Evolutionary conservation across 176 grass and related monocot genomes (phyloP), one percentile per base, ranked within the genome.

Genomic region (Rhynchospora pubera): DNA sequence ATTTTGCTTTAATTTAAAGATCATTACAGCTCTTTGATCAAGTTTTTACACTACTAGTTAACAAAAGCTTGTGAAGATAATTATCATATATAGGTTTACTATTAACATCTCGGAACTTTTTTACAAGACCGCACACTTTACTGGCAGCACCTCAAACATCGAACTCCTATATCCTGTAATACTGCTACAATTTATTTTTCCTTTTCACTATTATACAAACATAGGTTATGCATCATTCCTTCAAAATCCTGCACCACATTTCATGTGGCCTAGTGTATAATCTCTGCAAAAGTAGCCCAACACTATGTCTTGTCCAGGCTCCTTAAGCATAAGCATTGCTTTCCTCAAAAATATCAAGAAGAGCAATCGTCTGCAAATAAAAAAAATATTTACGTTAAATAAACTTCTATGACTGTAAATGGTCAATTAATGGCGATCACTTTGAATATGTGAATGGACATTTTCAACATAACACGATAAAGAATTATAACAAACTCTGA

Each of bases 311-410:
- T 47, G 18, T 32, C 43, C 43, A 14, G 22, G 13, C 16, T 61
- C 82, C 26, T 55, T 4, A 48, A 39, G 7, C 34, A 93, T 83
- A 97, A 80, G 90, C 94, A 56, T 89, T 86, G 62, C 83, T 89
- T 34, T 97, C 92, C 3, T 82, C 88, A 61, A 98, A 98, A 70
- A 94, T 91, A 68, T 98, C 95, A 7, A 98, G 95, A 16, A 98
- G 92, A 6, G 87, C 42, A 32, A 98, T 84, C 0, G 95, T 91
- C 91, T 93, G 91, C 56, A 90, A 67, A 73, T 12, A 81, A 1
- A 22, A 85, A 83, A 2, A 14, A 61, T 55, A 47, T 57, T 28
- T 60, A 56, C 55, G 81, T 18, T 47, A 18, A 47, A 58, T 60
- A 60, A 57, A 66, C 24, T 0, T 51, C 5, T 30, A 58, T 56